Conservation (phyloP, 805 yeast species). For the Yarrowia sp. region DNA sequence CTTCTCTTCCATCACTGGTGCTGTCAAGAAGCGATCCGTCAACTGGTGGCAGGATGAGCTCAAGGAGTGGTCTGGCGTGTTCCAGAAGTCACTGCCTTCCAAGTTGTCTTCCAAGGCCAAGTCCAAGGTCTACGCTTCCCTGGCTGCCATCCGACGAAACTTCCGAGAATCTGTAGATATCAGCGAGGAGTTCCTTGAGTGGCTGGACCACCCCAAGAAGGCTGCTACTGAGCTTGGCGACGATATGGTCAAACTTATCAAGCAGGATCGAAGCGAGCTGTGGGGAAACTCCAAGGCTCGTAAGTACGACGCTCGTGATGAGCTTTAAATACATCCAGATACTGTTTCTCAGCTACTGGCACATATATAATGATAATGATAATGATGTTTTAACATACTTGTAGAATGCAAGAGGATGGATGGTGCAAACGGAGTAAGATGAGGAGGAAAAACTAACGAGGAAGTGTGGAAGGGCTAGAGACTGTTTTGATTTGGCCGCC, state of each 20-base stretch:
- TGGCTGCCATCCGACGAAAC: conserved; percentile 19
- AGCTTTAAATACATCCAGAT: too few species aligned
- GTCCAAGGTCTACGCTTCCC: conserved; percentile 6
- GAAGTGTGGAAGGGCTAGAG: background rate
- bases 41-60: conserved; percentile 21
- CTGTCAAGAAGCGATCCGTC: conserved; percentile 7
- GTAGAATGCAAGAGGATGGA: too few species aligned
- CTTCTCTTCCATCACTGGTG: conserved; percentile 1
- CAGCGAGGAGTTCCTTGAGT: conserved; percentile 6
- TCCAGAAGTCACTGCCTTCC: conserved; percentile 6
- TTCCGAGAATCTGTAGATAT: conserved; percentile 7
- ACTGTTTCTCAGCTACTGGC: background rate
- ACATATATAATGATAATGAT: background rate
- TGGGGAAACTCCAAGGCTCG: conserved; percentile 22
- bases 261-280: conserved; percentile 1
- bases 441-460: too few species aligned
- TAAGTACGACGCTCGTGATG: conserved; percentile 13
- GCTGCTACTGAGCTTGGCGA: conserved; percentile 1
- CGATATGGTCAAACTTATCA: background rate
- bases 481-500: background rate
- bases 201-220: conserved; percentile 13
- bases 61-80: conserved; percentile 17
- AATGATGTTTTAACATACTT: too few species aligned
- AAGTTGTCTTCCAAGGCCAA: conserved; percentile 4
- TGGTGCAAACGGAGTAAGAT: too few species aligned